Evolutionary conservation across 495 filamentous ascomycete genomes (phyloP).

Genomic region (Aspergillus biplanus): DNA sequence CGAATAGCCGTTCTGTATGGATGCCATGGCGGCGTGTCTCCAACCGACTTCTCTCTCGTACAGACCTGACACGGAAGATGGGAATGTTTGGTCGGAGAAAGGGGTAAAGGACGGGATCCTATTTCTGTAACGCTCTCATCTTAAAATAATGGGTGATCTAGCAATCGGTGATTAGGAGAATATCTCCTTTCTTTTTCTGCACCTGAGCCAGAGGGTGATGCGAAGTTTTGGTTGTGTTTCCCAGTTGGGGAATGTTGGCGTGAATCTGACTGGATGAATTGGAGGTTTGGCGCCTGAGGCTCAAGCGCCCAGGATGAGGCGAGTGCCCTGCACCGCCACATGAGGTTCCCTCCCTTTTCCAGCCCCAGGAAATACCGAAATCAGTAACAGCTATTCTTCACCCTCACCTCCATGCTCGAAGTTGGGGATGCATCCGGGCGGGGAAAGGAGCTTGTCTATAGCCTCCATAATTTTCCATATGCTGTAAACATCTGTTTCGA

Average conservation of each 20-base stretch:
- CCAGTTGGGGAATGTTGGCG: slow-evolving; percentile 3
- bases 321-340: slow-evolving; percentile 26
- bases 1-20: slow-evolving; percentile 55
- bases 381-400: too few species aligned
- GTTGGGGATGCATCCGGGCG: too few species aligned
- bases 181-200: not conserved
- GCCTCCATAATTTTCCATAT: too few species aligned
- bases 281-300: slow-evolving; percentile 23
- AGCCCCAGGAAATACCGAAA: not conserved
- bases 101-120: slow-evolving; percentile 10
- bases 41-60: slow-evolving; percentile 4
- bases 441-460: too few species aligned
- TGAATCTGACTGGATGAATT: slow-evolving; percentile 12
- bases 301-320: slow-evolving; percentile 14
- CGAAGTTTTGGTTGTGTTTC: slow-evolving; percentile 6
- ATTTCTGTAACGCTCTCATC: slow-evolving; percentile 30
- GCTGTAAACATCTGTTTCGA: too few species aligned
- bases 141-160: slow-evolving; percentile 3
- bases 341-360: slow-evolving; percentile 5
- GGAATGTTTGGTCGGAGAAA: slow-evolving; percentile 19
- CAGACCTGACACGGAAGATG: slow-evolving; percentile 21
- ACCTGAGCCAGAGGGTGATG: slow-evolving; percentile 1
- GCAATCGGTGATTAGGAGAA: slow-evolving; percentile 3
- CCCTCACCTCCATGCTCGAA: too few species aligned
- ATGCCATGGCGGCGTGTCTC: slow-evolving; percentile 47